A percentile compares a stretch with the other conserved stretches of the same genome.
phyloP scores from a whole-genome alignment of 31 red algal genomes.

The Asparagopsis taxiformis region DNA sequence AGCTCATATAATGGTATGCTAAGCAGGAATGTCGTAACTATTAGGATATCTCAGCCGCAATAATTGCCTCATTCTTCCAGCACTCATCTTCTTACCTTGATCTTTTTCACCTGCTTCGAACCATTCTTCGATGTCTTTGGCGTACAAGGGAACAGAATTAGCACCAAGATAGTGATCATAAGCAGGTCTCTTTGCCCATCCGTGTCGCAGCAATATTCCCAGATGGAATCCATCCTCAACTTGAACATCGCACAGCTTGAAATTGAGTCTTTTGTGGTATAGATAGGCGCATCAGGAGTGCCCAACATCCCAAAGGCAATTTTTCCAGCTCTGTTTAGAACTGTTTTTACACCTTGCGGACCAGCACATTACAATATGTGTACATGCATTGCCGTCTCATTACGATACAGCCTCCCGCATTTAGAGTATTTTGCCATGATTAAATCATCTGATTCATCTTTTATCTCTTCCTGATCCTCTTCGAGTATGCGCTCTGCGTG shows the following conservation, averaged over 20 bases:
- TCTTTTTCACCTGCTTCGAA: background rate
- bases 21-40: background rate
- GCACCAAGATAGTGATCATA: slow-evolving; percentile 5
- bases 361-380: background rate
- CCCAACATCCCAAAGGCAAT: background rate
- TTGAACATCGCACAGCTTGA: background rate
- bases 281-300: slow-evolving; percentile 4
- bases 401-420: background rate
- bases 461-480: background rate
- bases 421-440: background rate
- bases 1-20: background rate
- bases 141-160: background rate
- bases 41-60: background rate
- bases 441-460: too few species aligned
- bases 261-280: background rate
- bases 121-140: background rate
- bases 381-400: background rate
- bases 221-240: background rate
- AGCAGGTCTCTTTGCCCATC: slow-evolving; percentile 7
- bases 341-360: background rate
- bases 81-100: slow-evolving; percentile 5
- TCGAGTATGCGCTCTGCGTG: background rate
- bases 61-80: background rate
- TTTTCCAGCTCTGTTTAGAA: background rate
- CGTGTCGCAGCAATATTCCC: background rate